Evolutionary conservation across 2,329 filamentous ascomycete species (phyloP).

Genomic region (Ceratocystis smalleyi): DNA sequence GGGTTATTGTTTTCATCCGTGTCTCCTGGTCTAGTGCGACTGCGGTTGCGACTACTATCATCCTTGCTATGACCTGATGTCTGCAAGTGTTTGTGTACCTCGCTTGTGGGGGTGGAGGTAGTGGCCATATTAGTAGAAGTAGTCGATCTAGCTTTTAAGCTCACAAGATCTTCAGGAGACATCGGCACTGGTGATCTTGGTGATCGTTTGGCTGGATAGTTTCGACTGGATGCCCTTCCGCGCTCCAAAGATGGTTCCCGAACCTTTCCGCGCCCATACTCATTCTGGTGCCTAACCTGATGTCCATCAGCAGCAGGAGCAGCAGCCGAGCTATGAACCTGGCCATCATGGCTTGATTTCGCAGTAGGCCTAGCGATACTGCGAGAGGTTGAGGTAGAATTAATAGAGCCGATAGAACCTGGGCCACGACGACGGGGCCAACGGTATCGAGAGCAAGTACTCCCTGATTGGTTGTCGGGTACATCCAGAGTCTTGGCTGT

Average conservation of each 20-base stretch:
- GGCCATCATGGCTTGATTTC: conserved; percentile 61
- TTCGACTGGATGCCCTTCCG: conserved; percentile 48
- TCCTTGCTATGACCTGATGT: conserved; percentile 30
- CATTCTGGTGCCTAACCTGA: not conserved
- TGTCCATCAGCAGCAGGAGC: conserved; percentile 42
- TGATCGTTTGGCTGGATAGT: conserved; percentile 62
- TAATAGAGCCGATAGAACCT: conserved; percentile 42
- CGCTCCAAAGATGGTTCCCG: conserved; percentile 55
- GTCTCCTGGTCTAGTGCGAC: not conserved
- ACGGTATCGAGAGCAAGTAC: conserved; percentile 36
- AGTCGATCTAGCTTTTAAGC: conserved; percentile 28
- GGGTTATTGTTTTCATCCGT: conserved; percentile 32
- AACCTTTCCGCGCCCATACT: not conserved
- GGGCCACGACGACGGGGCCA: conserved; percentile 39
- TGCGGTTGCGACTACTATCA: conserved; percentile 24
- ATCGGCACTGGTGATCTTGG: conserved; percentile 87
- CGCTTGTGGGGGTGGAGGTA: conserved; percentile 12
- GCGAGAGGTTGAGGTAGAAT: conserved; percentile 38
- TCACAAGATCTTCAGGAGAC: conserved; percentile 73
- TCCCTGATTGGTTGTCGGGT: conserved; percentile 31
- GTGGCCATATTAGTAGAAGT: conserved; percentile 16
- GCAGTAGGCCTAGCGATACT: conserved; percentile 34
- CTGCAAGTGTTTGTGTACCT: conserved; percentile 23
- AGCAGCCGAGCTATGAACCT: conserved; percentile 72
- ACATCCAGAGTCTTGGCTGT: not conserved